Evolutionary conservation across 2,329 filamentous ascomycete species (phyloP).

Genomic region (Thielaviopsis populi): DNA sequence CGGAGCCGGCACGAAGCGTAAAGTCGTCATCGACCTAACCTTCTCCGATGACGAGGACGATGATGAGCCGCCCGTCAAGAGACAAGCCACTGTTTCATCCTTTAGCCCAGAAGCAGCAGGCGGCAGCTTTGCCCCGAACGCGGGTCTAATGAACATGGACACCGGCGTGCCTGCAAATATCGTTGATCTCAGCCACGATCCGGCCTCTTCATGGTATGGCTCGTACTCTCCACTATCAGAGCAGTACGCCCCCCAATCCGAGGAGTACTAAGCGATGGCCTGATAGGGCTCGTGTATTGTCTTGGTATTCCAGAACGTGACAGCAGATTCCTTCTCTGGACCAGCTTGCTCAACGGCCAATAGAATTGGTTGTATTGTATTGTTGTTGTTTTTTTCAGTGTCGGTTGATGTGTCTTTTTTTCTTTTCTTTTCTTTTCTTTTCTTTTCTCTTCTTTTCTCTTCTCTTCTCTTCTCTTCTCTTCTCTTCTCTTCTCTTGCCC

Average conservation of each 20-base stretch:
- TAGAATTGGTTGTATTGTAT: not conserved
- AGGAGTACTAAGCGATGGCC: not conserved
- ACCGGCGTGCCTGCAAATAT: not conserved
- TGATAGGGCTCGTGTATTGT: not conserved
- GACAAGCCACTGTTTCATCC: slow-evolving; percentile 24
- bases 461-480: too few species aligned
- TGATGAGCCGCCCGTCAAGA: slow-evolving; percentile 34
- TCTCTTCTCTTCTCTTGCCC: not conserved
- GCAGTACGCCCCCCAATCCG: not conserved
- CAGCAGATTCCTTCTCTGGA: not conserved
- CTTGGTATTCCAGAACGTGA: not conserved
- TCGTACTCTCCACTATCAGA: not conserved
- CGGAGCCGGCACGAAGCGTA: slow-evolving; percentile 32
- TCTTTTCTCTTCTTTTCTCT: not conserved
- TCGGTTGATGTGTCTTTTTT: not conserved
- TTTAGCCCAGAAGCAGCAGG: too few species aligned
- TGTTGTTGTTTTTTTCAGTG: not conserved
- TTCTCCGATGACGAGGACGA: slow-evolving; percentile 41
- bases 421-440: not conserved
- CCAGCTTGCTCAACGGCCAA: not conserved
- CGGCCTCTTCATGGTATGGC: not conserved
- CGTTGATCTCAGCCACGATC: not conserved
- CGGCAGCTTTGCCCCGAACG: not conserved
- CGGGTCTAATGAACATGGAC: not conserved
- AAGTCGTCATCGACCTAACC: slow-evolving; percentile 45